These are phyloP conservation scores for Fraxinus albicans DNA, from an alignment of 305 asterid genomes.

Conservation along the genomic window DNA sequence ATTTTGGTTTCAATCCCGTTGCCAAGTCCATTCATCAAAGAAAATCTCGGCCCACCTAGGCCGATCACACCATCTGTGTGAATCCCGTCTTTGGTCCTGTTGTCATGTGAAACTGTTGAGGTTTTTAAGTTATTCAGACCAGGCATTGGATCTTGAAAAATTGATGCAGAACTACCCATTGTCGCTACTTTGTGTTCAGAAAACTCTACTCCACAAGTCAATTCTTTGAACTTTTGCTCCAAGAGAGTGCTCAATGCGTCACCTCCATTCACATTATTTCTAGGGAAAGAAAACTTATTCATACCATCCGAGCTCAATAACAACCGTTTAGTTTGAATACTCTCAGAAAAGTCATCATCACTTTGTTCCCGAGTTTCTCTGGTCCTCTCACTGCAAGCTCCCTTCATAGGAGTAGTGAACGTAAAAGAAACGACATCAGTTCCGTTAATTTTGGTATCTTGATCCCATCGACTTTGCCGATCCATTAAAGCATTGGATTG, in stretches of 20 bases:
- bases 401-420: conserved; percentile 77
- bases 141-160: conserved; percentile 9
- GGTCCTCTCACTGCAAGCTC: conserved; percentile 31
- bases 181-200: conserved; percentile 39
- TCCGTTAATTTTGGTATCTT: conserved; percentile 46
- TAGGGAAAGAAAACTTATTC: conserved; percentile 35
- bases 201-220: conserved; percentile 57
- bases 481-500: conserved; percentile 35
- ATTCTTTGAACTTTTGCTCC: conserved; percentile 77
- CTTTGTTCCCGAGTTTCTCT: conserved; percentile 39
- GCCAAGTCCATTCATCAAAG: conserved; percentile 24
- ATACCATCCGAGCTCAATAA: conserved; percentile 37
- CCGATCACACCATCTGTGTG: conserved; percentile 33
- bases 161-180: conserved; percentile 12
- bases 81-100: conserved; percentile 25
- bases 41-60: conserved; percentile 25
- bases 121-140: neutral
- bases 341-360: conserved; percentile 12
- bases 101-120: conserved; percentile 21
- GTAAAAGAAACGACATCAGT: conserved; percentile 83
- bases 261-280: conserved; percentile 50
- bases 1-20: conserved; percentile 33
- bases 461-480: conserved; percentile 42
- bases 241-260: conserved; percentile 72
- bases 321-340: conserved; percentile 25